Percentiles rank a stretch among this genome's conserved stretches.
Conservation (phyloP, 2,329 filamentous ascomycete species). For the Fonsecaea pugnacius region DNA sequence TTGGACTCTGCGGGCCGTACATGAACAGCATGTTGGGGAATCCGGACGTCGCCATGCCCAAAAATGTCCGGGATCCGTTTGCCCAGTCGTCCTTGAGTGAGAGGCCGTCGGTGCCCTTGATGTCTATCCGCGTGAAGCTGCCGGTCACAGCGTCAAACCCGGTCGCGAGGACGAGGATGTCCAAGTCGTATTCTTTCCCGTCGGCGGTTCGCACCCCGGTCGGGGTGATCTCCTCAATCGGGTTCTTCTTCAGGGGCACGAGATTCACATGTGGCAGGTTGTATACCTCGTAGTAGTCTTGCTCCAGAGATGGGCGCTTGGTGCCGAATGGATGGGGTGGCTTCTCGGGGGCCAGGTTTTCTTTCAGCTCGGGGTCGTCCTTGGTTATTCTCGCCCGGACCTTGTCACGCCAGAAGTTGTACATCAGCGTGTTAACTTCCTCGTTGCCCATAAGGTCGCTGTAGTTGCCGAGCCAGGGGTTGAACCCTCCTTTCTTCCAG, state of each 20-base stretch:
- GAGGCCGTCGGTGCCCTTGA: constrained; percentile 43
- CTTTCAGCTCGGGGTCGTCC: constrained; percentile 52
- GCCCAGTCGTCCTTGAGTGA: constrained; percentile 39
- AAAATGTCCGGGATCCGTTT: constrained; percentile 43
- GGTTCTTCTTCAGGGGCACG: constrained; percentile 50
- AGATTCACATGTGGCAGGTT: constrained; percentile 54
- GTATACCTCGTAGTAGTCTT: constrained; percentile 57
- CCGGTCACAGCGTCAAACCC: constrained; percentile 51
- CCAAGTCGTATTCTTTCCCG: constrained; percentile 46
- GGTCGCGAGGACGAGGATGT: constrained; percentile 49
- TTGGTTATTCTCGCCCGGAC: constrained; percentile 53
- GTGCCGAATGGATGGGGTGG: constrained; percentile 61
- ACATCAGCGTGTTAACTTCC: constrained; percentile 57
- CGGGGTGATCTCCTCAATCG: constrained; percentile 48
- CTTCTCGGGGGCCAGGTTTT: constrained; percentile 58
- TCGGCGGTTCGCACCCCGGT: constrained; percentile 49
- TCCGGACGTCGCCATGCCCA: constrained; percentile 47
- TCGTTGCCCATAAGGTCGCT: constrained; percentile 55
- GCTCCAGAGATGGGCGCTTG: constrained; percentile 57
- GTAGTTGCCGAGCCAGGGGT: constrained; percentile 59
- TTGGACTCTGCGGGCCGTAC: constrained; percentile 61
- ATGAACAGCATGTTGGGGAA: constrained; percentile 55
- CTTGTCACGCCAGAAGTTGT: constrained; percentile 62
- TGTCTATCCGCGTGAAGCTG: constrained; percentile 47
- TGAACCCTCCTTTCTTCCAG: constrained; percentile 62